Percentiles rank a stretch among this genome's conserved stretches.
Conservation (phyloP, 2,329 filamentous ascomycete species). For the Saccharata proteae region DNA sequence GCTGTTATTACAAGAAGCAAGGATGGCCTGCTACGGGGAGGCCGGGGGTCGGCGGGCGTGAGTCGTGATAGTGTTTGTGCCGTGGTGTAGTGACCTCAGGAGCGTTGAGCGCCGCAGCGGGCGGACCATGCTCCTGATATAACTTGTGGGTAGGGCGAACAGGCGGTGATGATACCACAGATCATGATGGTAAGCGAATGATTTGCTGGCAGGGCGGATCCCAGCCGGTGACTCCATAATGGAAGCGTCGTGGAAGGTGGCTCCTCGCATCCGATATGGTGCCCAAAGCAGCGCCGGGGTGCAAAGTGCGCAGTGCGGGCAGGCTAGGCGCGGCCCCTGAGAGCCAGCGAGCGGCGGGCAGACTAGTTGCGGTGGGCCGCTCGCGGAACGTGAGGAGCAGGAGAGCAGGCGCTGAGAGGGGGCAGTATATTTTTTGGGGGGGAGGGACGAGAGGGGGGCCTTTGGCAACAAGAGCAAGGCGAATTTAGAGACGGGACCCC, state of each 20-base stretch:
- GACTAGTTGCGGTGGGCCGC: too few relatives aligned
- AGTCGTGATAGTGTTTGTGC: constrained; percentile 4
- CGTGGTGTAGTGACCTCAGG: constrained; percentile 6
- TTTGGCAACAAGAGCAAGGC: too few relatives aligned
- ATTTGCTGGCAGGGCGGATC: constrained; percentile 8
- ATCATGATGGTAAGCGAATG: constrained; percentile 8
- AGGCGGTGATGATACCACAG: constrained; percentile 1
- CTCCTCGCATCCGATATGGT: constrained; percentile 9
- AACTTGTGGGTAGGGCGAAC: too few relatives aligned
- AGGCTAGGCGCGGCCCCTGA: constrained; percentile 8
- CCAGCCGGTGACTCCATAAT: constrained; percentile 7
- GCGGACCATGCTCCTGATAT: constrained; percentile 7
- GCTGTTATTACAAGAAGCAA: constrained; percentile 9
- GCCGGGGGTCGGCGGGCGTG: constrained; percentile 9
- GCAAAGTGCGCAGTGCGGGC: constrained; percentile 8
- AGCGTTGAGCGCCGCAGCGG: constrained; percentile 7
- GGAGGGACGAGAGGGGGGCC: too few relatives aligned
- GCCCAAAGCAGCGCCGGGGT: constrained; percentile 7
- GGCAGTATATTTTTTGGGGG: too few relatives aligned
- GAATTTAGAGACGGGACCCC: too few relatives aligned
- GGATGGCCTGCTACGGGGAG: constrained; percentile 6
- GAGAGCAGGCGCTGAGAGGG: too few relatives aligned
- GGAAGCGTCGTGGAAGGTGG: constrained; percentile 7
- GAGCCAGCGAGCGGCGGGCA: too few relatives aligned
- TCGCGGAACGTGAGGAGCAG: too few relatives aligned